These are phyloP conservation scores for Fusarium sp. DNA, from an alignment of 2,329 filamentous ascomycete species.

Conservation along the genomic window DNA sequence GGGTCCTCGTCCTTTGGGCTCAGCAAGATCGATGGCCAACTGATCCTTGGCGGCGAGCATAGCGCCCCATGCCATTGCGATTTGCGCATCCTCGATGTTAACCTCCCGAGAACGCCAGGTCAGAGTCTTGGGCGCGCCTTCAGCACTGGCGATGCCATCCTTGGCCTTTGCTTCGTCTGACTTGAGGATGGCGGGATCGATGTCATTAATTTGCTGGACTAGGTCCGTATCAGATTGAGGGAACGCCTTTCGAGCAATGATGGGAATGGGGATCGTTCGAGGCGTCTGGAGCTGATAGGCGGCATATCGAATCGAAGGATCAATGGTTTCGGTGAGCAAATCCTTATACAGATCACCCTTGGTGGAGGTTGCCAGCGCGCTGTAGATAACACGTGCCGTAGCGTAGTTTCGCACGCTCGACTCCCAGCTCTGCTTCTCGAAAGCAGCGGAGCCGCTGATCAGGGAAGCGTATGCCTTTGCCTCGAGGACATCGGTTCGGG, in stretches of 20 bases:
- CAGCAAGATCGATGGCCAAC: slow-evolving; percentile 59
- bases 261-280: slow-evolving; percentile 81
- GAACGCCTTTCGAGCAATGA: slow-evolving; percentile 82
- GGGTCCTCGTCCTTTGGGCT: slow-evolving; percentile 55
- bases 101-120: slow-evolving; percentile 88
- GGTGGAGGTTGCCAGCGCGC: slow-evolving; percentile 69
- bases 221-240: slow-evolving; percentile 70
- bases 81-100: slow-evolving; percentile 90
- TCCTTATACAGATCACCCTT: slow-evolving; percentile 84
- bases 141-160: slow-evolving; percentile 58
- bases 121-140: slow-evolving; percentile 75
- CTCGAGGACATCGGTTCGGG: slow-evolving; percentile 78
- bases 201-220: slow-evolving; percentile 71
- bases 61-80: slow-evolving; percentile 81
- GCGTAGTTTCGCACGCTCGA: slow-evolving; percentile 79
- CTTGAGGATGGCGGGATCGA: slow-evolving; percentile 74
- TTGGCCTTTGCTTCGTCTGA: slow-evolving; percentile 60
- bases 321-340: slow-evolving; percentile 83
- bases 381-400: slow-evolving; percentile 82
- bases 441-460: slow-evolving; percentile 78
- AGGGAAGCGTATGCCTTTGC: slow-evolving; percentile 83
- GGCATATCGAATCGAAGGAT: slow-evolving; percentile 92
- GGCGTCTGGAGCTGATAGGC: slow-evolving; percentile 92
- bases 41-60: slow-evolving; percentile 65
- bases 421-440: slow-evolving; percentile 91